Evolutionary conservation across 208 protist species (phyloP).

Genomic region (Trypanosoma avium): DNA sequence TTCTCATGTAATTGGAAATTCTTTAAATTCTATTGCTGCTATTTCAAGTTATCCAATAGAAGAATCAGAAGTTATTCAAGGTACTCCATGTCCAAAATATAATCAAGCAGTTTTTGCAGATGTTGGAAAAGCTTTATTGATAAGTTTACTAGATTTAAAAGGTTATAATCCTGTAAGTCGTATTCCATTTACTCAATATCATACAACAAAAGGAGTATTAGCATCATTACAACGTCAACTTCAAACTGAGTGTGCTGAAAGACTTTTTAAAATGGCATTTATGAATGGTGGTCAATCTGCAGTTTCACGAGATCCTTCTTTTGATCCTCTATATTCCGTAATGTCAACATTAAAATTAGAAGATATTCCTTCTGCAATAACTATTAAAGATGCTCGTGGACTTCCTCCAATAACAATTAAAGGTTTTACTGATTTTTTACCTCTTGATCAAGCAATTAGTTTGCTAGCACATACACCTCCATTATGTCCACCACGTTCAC

Average conservation of each 20-base stretch:
- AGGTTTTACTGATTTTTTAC: slow-evolving; percentile 49
- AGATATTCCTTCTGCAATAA: slow-evolving; percentile 64
- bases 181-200: slow-evolving; percentile 53
- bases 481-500: slow-evolving; percentile 56
- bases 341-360: slow-evolving; percentile 42
- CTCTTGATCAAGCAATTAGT: slow-evolving; percentile 43
- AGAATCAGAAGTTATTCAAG: slow-evolving; percentile 30
- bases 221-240: slow-evolving; percentile 76
- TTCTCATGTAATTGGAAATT: slow-evolving; percentile 82
- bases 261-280: slow-evolving; percentile 65
- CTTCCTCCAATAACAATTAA: slow-evolving; percentile 66
- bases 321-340: slow-evolving; percentile 27
- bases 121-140: slow-evolving; percentile 72
- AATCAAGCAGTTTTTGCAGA: slow-evolving; percentile 64
- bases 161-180: slow-evolving; percentile 77
- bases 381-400: slow-evolving; percentile 48
- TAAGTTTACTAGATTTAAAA: slow-evolving; percentile 82
- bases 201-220: slow-evolving; percentile 51
- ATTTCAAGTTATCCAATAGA: slow-evolving; percentile 33
- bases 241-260: slow-evolving; percentile 70
- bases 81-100: slow-evolving; percentile 38
- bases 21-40: slow-evolving; percentile 43
- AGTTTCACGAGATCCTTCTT: slow-evolving; percentile 1
- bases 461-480: slow-evolving; percentile 67
- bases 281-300: slow-evolving; percentile 38